Conservation (phyloP, 2,329 filamentous ascomycete species). For the Aspergillus sp. region DNA sequence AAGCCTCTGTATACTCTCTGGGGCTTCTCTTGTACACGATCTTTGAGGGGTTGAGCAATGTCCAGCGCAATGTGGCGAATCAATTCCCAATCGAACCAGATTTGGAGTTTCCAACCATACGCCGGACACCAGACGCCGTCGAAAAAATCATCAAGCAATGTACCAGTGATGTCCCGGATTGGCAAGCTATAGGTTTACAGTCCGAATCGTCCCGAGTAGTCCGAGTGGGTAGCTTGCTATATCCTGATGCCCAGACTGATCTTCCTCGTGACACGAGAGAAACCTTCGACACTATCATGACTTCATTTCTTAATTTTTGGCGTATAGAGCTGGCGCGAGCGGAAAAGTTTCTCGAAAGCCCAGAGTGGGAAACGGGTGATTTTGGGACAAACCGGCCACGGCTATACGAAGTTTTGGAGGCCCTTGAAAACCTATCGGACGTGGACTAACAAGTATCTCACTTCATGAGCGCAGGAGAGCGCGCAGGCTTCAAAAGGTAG, state of each 20-base stretch:
- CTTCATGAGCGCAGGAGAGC: neutral
- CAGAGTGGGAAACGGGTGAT: conserved; percentile 12
- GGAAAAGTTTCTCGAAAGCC: conserved; percentile 5
- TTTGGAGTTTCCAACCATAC: conserved; percentile 10
- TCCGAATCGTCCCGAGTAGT: conserved; percentile 2
- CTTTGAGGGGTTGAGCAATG: conserved; percentile 14
- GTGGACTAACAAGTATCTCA: neutral
- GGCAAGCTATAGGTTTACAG: neutral
- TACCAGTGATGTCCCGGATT: conserved; percentile 1
- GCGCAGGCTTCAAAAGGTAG: neutral
- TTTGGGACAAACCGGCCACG: conserved; percentile 10
- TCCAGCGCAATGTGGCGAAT: conserved; percentile 10
- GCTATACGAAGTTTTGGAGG: conserved; percentile 5
- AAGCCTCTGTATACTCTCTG: conserved; percentile 10
- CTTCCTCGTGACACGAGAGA: conserved; percentile 7
- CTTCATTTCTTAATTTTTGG: conserved; percentile 7
- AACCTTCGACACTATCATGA: conserved; percentile 9
- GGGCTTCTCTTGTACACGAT: conserved; percentile 11
- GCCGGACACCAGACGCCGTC: conserved; percentile 2
- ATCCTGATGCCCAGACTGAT: conserved; percentile 5
- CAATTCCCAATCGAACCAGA: conserved; percentile 14
- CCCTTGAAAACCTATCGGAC: conserved; percentile 4
- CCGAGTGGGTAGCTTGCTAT: conserved; percentile 7
- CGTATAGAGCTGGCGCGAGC: conserved; percentile 8
- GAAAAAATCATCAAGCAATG: conserved; percentile 4